Evolutionary conservation across 1,284 basidiomycete species (phyloP).

Genomic region (Marasmius oreades): DNA sequence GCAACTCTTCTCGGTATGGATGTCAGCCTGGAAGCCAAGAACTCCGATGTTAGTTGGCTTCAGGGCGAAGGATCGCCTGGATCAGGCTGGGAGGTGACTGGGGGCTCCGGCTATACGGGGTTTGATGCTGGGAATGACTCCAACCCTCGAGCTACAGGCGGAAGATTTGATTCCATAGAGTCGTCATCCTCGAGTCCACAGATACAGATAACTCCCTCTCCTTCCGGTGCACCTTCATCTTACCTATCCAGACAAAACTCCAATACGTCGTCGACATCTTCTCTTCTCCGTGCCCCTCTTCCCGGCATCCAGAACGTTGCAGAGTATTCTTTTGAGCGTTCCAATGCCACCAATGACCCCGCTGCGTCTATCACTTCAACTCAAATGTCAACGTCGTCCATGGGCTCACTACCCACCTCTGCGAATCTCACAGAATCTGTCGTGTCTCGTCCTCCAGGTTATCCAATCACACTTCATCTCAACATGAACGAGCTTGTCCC

Average conservation of each 20-base stretch:
- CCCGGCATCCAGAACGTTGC: constrained; percentile 50
- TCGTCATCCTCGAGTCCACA: constrained; percentile 27
- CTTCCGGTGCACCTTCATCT: constrained; percentile 5
- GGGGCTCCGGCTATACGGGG: constrained; percentile 65
- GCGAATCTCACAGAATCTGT: constrained; percentile 1
- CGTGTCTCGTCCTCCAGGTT: constrained; percentile 37
- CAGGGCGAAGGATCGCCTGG: constrained; percentile 37
- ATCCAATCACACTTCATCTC: constrained; percentile 67
- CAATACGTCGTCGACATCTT: constrained; percentile 37
- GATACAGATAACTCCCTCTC: constrained; percentile 19
- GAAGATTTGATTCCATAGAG: constrained; percentile 50
- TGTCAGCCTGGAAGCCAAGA: constrained; percentile 61
- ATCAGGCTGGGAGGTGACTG: constrained; percentile 55
- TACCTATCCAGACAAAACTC: constrained; percentile 33
- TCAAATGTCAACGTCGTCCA: constrained; percentile 45
- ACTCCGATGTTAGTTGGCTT: constrained; percentile 61
- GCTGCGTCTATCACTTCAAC: constrained; percentile 46
- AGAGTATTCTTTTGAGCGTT: constrained; percentile 73
- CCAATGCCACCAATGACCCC: constrained; percentile 13
- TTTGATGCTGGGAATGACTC: constrained; percentile 47
- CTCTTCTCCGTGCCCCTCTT: constrained; percentile 67
- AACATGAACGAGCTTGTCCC: constrained; percentile 76
- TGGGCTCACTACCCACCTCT: constrained; percentile 49
- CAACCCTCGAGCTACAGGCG: constrained; percentile 21
- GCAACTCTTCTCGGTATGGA: constrained; percentile 79